These are phyloP conservation scores for Pythium sp. DNA, from an alignment of 352 stramenopile species.

Conservation along the genomic window DNA sequence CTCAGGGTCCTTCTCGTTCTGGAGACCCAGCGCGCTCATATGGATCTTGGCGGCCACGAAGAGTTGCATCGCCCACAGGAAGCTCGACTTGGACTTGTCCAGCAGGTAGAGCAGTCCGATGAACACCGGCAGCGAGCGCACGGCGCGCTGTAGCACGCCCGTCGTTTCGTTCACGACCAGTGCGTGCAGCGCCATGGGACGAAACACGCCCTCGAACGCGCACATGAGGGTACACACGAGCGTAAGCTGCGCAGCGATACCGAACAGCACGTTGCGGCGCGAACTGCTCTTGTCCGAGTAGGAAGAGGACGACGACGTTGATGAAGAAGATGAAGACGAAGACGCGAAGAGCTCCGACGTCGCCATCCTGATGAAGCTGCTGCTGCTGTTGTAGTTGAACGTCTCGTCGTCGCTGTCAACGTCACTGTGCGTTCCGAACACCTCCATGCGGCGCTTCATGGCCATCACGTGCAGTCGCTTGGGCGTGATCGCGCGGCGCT, in stretches of 20 bases:
- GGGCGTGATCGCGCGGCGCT: neutral
- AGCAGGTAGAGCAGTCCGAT: constrained; percentile 5
- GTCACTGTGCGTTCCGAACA: neutral
- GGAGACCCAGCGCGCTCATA: constrained; percentile 6
- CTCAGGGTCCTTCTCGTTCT: neutral
- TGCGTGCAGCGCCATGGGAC: neutral
- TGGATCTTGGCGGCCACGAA: constrained; percentile 13
- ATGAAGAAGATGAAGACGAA: neutral
- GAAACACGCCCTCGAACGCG: constrained; percentile 1
- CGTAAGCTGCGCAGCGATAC: constrained; percentile 1
- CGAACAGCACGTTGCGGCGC: neutral
- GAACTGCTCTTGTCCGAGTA: neutral
- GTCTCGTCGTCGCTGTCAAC: neutral
- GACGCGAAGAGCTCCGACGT: constrained; percentile 1
- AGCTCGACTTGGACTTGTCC: neutral
- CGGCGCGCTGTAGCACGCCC: neutral
- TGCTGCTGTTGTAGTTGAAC: neutral
- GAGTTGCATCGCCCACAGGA: constrained; percentile 10
- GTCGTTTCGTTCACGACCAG: neutral
- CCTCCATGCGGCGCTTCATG: constrained; percentile 5
- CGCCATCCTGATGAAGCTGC: neutral
- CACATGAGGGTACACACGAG: constrained; percentile 2
- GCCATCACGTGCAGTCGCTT: neutral
- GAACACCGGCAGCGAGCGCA: neutral
- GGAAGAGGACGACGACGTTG: neutral